Conservation (phyloP, 192 early-diverging fungal species). For the Mortierella alpina region DNA sequence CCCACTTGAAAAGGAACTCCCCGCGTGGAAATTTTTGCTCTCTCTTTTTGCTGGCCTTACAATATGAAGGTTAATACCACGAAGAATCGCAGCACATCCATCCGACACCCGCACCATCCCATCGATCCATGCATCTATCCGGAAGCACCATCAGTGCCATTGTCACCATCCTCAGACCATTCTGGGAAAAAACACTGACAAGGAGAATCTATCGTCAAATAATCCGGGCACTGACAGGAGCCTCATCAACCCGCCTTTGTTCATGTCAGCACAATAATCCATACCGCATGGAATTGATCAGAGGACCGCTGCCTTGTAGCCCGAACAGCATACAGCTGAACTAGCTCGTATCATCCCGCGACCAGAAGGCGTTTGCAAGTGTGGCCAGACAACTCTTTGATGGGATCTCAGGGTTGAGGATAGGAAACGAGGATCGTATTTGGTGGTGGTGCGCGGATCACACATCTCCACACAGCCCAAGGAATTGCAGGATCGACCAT, state of each 20-base stretch:
- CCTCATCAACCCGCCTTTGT: neutral
- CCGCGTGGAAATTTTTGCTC: constrained; percentile 19
- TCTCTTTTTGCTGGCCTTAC: constrained; percentile 48
- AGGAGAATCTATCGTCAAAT: constrained; percentile 34
- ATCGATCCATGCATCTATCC: constrained; percentile 10
- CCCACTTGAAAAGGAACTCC: neutral
- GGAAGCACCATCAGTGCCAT: neutral
- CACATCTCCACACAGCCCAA: no score
- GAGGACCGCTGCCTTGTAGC: no score
- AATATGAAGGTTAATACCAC: constrained; percentile 31
- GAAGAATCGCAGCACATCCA: constrained; percentile 1
- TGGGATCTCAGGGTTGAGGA: no score
- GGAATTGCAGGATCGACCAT: no score
- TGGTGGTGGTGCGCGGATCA: no score
- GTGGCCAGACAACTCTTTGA: no score
- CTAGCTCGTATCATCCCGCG: no score
- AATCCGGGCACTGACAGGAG: neutral
- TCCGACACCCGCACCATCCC: constrained; percentile 9
- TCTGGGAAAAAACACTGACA: neutral
- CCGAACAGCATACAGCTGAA: no score
- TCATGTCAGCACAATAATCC: neutral
- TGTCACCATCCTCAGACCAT: neutral
- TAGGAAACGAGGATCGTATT: no score
- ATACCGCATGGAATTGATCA: neutral
- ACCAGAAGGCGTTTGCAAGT: no score